phyloP scores from a whole-genome alignment of 768 basidiomycete genomes.

The Amanita phalloides region DNA sequence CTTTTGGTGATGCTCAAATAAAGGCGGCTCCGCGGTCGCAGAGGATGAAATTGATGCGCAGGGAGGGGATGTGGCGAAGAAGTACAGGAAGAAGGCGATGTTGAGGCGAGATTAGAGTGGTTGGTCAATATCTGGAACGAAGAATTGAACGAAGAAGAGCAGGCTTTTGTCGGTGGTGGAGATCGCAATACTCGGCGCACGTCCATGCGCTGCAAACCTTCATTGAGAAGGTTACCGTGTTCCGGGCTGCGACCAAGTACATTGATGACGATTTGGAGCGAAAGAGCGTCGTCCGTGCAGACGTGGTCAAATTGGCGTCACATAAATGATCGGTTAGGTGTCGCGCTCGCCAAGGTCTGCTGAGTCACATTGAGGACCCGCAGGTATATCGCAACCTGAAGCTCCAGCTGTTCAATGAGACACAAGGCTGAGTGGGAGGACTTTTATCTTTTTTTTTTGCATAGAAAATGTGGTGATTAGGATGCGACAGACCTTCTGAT shows the following conservation, averaged over 20 bases:
- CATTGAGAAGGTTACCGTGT: conserved; percentile 93
- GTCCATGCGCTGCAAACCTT: conserved; percentile 86
- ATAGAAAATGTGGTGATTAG: no score
- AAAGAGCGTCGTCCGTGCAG: conserved; percentile 24
- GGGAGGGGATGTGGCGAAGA: conserved; percentile 25
- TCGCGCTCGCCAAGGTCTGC: no score
- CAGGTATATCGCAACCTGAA: no score
- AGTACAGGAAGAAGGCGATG: conserved; percentile 78
- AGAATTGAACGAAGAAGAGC: conserved; percentile 72
- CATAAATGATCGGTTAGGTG: no score
- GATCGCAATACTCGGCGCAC: conserved; percentile 66
- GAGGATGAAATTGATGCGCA: conserved; percentile 39
- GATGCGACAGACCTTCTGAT: no score
- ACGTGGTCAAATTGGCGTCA: conserved; percentile 52
- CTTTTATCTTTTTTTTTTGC: no score
- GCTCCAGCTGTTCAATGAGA: no score
- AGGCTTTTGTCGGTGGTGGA: conserved; percentile 28
- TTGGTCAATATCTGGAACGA: conserved; percentile 88
- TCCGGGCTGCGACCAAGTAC: conserved; percentile 79
- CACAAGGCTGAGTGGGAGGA: no score
- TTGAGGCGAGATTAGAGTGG: conserved; percentile 77
- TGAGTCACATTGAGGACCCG: no score
- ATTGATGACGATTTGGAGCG: conserved; percentile 57
- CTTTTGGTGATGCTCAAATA: conserved; percentile 54
- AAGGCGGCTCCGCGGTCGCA: conserved; percentile 22